Percentiles rank a stretch among this genome's conserved stretches.
Conservation (phyloP, 2,329 filamentous ascomycete genomes). For the Sporothrix luriei region DNA sequence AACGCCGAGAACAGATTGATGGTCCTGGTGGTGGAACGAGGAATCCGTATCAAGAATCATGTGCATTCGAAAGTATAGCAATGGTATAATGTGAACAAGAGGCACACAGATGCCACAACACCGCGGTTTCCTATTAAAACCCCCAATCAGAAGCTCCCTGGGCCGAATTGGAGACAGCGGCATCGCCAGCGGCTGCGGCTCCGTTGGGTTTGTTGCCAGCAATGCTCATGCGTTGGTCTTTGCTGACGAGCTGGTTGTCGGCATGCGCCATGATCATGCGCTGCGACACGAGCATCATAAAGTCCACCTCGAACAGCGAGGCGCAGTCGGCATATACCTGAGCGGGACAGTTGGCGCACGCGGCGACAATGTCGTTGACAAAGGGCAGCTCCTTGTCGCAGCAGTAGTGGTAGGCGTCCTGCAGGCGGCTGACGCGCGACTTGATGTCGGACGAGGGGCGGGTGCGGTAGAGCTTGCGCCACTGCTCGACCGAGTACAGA, state of each 20-base stretch:
- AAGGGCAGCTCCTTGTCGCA: conserved; percentile 35
- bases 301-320: conserved; percentile 35
- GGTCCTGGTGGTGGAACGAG: background rate
- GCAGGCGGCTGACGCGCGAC: conserved; percentile 34
- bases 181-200: background rate
- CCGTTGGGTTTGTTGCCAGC: background rate
- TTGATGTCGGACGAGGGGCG: conserved; percentile 34
- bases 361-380: conserved; percentile 32
- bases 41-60: background rate
- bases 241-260: conserved; percentile 32
- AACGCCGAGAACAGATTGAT: background rate
- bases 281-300: conserved; percentile 36
- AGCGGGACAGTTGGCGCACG: conserved; percentile 36
- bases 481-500: conserved; percentile 37
- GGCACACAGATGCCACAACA: background rate
- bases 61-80: background rate
- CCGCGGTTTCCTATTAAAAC: background rate
- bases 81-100: background rate
- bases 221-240: conserved; percentile 31
- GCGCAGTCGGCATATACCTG: conserved; percentile 36
- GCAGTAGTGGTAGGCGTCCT: conserved; percentile 37
- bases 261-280: conserved; percentile 36
- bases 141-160: background rate
- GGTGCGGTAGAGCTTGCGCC: conserved; percentile 36
- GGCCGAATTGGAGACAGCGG: background rate